phyloP scores from a whole-genome alignment of 1,284 basidiomycete genomes.

The Marasmius oreades region DNA sequence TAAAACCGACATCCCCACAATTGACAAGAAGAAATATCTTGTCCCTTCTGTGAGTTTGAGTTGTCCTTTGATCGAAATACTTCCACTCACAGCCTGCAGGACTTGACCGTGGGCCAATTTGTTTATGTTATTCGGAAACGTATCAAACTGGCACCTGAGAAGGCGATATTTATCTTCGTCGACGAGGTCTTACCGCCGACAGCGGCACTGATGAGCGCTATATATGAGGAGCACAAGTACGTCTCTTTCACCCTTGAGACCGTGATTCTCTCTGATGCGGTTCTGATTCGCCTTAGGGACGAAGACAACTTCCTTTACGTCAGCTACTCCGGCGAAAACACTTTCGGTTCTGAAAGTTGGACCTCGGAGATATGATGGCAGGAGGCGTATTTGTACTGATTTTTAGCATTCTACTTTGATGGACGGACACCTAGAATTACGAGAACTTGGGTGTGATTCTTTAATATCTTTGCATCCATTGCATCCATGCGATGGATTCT shows the following conservation, averaged over 20 bases:
- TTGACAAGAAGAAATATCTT: slow-evolving; percentile 99
- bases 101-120: slow-evolving; percentile 97
- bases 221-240: slow-evolving; percentile 99
- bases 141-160: slow-evolving; percentile 99
- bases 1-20: slow-evolving; percentile 97
- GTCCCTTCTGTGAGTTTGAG: slow-evolving; percentile 80
- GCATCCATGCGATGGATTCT: slow-evolving; percentile 14
- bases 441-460: slow-evolving; percentile 13
- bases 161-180: slow-evolving; percentile 99
- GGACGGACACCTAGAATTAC: slow-evolving; percentile 26
- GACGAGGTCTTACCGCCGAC: slow-evolving; percentile 98
- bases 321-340: slow-evolving; percentile 96
- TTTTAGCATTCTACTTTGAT: slow-evolving; percentile 15
- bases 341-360: slow-evolving; percentile 68
- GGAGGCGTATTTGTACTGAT: slow-evolving; percentile 6
- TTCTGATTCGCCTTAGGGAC: slow-evolving; percentile 58
- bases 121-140: slow-evolving; percentile 99
- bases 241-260: slow-evolving; percentile 23
- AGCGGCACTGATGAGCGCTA: slow-evolving; percentile 97
- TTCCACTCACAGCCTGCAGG: slow-evolving; percentile 44
- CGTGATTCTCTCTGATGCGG: slow-evolving; percentile 20
- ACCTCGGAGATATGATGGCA: slow-evolving; percentile 38
- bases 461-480: no score
- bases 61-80: background rate
- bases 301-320: slow-evolving; percentile 97